Evolutionary conservation across 345 rosid species (phyloP), one percentile per base, ranked within the genome.

Genomic region (Brassica nigra): DNA sequence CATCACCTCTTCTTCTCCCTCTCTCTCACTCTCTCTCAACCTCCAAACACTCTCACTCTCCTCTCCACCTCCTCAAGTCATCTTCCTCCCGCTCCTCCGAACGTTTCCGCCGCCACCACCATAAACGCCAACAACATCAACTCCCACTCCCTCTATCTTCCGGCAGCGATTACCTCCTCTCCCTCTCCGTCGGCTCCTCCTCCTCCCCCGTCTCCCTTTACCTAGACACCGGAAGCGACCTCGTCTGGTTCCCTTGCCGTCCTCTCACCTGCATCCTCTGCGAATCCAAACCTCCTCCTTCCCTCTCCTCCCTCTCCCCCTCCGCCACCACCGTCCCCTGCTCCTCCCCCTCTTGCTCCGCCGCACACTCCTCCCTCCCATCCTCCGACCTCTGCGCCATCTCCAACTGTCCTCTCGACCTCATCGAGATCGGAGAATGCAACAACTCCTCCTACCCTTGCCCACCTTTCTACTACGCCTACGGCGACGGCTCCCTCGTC

Each of bases 141-240:
- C 88, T 95, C 68, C 83, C 97, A 0, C 93, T 95, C 12, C 97
- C 98, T n/a, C 88, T 95, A 37, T 89, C 96, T 5, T 86, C 99
- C 6, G 98, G 98, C 6, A 92, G 94, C 66, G 99, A 93, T 62
- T 95, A 91, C 75, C 89, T 94, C 7, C 90, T 93, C 57, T 87
- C 96, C 18, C 90, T 93, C 55, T 87, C 96, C 29, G 82, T 95
- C 70, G 82, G 89, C 74, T 81, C 92, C 61, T 78, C 87, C 64
- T 66, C 92, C 15, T 47, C 85, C 29, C n/a, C 86, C 47, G 81
- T 95, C 74, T 90, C 94, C 0, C 91, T 95, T 52, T 95, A 90
- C 85, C 88, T 95, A 9, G 98, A 95, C 87, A 95, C 99, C 14
- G 99, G 99, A 49, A 90, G 96, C 37, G 97, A 95, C 86, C 90